Conservation (phyloP, 2,329 filamentous ascomycete genomes). For the Phyllosticta capitalensis region DNA sequence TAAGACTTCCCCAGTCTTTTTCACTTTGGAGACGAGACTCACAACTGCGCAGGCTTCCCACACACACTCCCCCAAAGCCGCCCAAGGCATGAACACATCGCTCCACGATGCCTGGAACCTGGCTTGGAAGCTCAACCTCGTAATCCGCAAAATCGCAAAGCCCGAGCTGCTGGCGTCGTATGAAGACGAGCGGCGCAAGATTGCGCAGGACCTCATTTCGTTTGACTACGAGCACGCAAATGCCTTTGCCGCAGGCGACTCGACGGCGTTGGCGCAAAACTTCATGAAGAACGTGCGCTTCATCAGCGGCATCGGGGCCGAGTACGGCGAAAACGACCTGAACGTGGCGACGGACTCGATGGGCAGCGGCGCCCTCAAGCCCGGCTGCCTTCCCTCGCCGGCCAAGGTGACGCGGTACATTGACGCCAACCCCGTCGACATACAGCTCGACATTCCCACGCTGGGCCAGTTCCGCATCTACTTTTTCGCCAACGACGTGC, state of each 20-base stretch:
- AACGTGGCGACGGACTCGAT: slow-evolving; percentile 47
- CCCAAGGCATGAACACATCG: slow-evolving; percentile 35
- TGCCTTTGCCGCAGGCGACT: slow-evolving; percentile 51
- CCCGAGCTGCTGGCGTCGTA: slow-evolving; percentile 30
- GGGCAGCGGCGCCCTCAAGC: slow-evolving; percentile 24
- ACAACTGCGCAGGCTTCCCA: slow-evolving; percentile 24
- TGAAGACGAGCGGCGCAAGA: slow-evolving; percentile 33
- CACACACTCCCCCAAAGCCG: slow-evolving; percentile 33
- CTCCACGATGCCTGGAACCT: slow-evolving; percentile 38
- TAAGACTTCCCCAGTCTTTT: slow-evolving; percentile 13
- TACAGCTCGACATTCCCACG: slow-evolving; percentile 70
- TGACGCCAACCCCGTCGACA: slow-evolving; percentile 67
- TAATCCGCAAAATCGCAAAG: slow-evolving; percentile 29
- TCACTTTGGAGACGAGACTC: not conserved
- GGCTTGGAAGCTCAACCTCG: slow-evolving; percentile 36
- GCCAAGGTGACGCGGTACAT: slow-evolving; percentile 65
- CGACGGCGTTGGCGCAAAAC: slow-evolving; percentile 54
- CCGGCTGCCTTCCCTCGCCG: slow-evolving; percentile 47
- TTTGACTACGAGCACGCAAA: slow-evolving; percentile 41
- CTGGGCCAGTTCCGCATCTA: slow-evolving; percentile 70
- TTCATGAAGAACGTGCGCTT: slow-evolving; percentile 63
- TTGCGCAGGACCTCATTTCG: slow-evolving; percentile 35
- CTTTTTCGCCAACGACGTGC: slow-evolving; percentile 54
- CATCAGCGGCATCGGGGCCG: slow-evolving; percentile 62
- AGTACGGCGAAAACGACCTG: slow-evolving; percentile 55